These are phyloP conservation scores for Pseudoperonospora humuli DNA, from an alignment of 352 stramenopile genomes.

Conservation along the genomic window DNA sequence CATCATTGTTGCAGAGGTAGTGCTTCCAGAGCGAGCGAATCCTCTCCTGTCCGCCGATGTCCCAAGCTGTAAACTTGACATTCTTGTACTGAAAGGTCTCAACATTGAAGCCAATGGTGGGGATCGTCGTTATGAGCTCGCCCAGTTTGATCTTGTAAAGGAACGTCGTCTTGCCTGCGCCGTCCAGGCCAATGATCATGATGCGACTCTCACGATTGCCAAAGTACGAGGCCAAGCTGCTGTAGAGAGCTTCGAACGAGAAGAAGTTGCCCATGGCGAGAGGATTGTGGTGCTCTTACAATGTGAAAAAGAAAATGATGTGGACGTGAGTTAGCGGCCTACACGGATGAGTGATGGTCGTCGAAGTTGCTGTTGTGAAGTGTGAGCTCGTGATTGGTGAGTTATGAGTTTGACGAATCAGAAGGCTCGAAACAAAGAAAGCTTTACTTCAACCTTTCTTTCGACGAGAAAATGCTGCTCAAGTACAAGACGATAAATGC, in stretches of 20 bases:
- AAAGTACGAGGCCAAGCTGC: slow-evolving; percentile 25
- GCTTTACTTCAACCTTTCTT: no score
- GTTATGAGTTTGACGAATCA: slow-evolving; percentile 4
- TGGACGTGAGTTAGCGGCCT: no score
- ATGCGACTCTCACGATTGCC: slow-evolving; percentile 34
- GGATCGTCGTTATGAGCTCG: slow-evolving; percentile 57
- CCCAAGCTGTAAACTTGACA: slow-evolving; percentile 78
- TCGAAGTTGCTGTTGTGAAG: slow-evolving; percentile 16
- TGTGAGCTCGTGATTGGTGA: slow-evolving; percentile 11
- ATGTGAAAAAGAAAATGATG: no score
- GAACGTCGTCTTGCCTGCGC: slow-evolving; percentile 95
- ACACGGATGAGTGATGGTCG: slow-evolving; percentile 5
- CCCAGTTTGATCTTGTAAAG: slow-evolving; percentile 86
- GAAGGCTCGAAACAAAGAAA: neutral
- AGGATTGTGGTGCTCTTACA: no score
- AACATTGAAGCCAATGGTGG: slow-evolving; percentile 87
- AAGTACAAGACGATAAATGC: neutral
- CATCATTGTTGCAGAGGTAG: slow-evolving; percentile 59
- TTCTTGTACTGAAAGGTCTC: slow-evolving; percentile 68
- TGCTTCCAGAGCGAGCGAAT: slow-evolving; percentile 56
- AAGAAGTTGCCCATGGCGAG: slow-evolving; percentile 36
- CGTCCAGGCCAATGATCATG: slow-evolving; percentile 91
- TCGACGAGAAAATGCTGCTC: no score
- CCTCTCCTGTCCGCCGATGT: slow-evolving; percentile 54
- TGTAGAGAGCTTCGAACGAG: slow-evolving; percentile 29